Percentiles rank a stretch among this genome's conserved stretches.
phyloP scores from a whole-genome alignment of 1,284 basidiomycete species.

The Malassezia caprae region DNA sequence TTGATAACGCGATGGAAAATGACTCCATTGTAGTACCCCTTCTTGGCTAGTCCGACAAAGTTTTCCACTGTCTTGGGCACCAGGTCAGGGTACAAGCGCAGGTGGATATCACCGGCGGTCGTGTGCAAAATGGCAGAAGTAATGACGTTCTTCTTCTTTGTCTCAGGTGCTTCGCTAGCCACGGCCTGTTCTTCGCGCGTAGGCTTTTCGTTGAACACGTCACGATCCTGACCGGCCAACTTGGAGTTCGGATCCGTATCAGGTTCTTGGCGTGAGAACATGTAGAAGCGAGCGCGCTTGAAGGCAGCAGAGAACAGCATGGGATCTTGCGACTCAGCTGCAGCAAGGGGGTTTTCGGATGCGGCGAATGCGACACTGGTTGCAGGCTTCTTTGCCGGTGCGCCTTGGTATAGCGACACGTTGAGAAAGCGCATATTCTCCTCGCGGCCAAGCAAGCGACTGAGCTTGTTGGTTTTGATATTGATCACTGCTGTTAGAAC shows the following conservation, averaged over 20 bases:
- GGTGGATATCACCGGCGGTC: slow-evolving; percentile 75
- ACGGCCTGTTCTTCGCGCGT: slow-evolving; percentile 92
- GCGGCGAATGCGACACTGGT: slow-evolving; percentile 88
- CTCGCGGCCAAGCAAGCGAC: slow-evolving; percentile 79
- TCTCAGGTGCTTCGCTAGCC: slow-evolving; percentile 55
- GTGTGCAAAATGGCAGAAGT: slow-evolving; percentile 75
- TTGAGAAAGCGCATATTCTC: slow-evolving; percentile 86
- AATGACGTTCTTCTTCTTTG: slow-evolving; percentile 51
- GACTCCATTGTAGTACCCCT: slow-evolving; percentile 82
- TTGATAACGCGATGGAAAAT: slow-evolving; percentile 96
- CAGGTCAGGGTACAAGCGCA: slow-evolving; percentile 79
- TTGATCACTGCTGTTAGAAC: slow-evolving; percentile 64
- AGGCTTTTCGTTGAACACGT: slow-evolving; percentile 96
- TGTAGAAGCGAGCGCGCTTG: slow-evolving; percentile 87
- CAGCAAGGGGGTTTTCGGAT: slow-evolving; percentile 81
- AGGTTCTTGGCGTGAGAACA: slow-evolving; percentile 84
- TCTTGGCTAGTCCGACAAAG: slow-evolving; percentile 85
- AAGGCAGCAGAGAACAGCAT: slow-evolving; percentile 86
- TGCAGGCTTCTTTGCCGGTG: slow-evolving; percentile 72
- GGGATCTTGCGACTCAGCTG: slow-evolving; percentile 63
- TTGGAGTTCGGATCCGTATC: slow-evolving; percentile 62
- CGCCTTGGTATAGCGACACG: slow-evolving; percentile 79
- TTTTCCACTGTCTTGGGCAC: slow-evolving; percentile 94
- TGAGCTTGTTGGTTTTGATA: slow-evolving; percentile 84
- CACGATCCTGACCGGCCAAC: slow-evolving; percentile 61